phyloP scores from a whole-genome alignment of 139 green algal species.

The Micromonas pusilla region DNA sequence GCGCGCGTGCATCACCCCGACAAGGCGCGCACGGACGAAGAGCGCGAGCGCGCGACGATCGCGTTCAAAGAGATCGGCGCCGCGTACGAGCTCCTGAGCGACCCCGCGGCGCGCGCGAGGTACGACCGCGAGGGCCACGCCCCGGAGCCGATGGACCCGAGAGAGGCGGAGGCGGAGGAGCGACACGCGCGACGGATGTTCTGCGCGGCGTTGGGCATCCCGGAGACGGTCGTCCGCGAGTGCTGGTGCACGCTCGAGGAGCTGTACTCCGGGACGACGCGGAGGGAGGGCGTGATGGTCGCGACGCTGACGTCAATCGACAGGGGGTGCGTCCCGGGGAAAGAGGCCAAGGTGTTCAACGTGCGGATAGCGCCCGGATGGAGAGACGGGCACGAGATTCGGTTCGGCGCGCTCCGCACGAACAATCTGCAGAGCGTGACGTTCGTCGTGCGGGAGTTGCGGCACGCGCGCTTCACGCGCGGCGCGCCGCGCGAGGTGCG shows the following conservation, averaged over 20 bases:
- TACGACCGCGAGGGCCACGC: constrained; percentile 6
- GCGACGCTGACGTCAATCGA: background rate
- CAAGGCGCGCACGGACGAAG: background rate
- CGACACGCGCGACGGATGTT: constrained; percentile 3
- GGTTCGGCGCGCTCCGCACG: background rate
- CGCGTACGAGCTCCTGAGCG: constrained; percentile 8
- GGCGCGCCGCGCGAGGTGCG: too few relatives aligned
- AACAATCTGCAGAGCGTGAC: background rate
- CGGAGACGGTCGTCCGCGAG: constrained; percentile 2
- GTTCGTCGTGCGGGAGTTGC: background rate
- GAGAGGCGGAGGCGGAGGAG: background rate
- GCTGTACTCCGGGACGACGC: background rate
- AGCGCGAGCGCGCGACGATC: background rate
- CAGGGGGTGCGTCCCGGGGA: background rate
- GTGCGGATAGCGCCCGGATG: background rate
- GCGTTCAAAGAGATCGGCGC: constrained; percentile 4
- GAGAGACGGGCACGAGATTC: background rate
- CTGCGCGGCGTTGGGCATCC: constrained; percentile 3
- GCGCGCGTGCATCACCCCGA: constrained; percentile 7
- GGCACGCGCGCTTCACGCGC: background rate
- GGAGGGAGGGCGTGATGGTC: background rate
- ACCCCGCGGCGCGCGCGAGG: background rate
- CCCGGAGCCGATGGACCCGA: background rate
- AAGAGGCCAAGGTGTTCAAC: background rate
- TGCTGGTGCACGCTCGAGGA: background rate